Percentiles rank a stretch among this genome's conserved stretches.
These are phyloP conservation scores for Astrothelium macrocarpum DNA, from an alignment of 495 filamentous ascomycete species.

Conservation along the genomic window DNA sequence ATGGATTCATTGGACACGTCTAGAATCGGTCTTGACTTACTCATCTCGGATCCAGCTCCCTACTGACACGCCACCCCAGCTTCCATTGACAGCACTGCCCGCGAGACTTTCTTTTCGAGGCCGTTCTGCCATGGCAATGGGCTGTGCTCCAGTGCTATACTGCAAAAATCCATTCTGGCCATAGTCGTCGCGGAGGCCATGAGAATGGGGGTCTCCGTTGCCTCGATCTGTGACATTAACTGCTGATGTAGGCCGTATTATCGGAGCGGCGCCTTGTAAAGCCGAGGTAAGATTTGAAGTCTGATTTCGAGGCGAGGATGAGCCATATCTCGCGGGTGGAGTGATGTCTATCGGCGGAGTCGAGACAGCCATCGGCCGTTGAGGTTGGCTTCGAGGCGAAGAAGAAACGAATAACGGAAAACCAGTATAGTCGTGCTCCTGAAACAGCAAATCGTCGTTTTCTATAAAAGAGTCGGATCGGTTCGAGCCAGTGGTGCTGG, in stretches of 20 bases:
- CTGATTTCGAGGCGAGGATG: slow-evolving; percentile 1
- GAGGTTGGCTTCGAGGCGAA: neutral
- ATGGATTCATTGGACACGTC: neutral
- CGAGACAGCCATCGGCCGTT: neutral
- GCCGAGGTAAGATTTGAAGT: neutral
- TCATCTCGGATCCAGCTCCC: slow-evolving; percentile 97
- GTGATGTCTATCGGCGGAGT: neutral
- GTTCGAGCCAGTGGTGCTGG: neutral
- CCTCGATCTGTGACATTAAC: neutral
- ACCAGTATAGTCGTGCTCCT: neutral
- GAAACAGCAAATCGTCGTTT: neutral
- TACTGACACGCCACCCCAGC: slow-evolving; percentile 93
- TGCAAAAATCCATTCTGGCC: neutral
- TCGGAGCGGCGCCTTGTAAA: neutral
- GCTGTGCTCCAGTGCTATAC: neutral
- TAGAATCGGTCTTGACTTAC: slow-evolving; percentile 50
- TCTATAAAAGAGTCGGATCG: neutral
- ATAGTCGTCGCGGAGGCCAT: neutral
- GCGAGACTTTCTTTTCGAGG: slow-evolving; percentile 3
- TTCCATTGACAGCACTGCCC: slow-evolving; percentile 80
- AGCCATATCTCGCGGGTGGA: neutral
- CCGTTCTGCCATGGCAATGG: slow-evolving; percentile 1
- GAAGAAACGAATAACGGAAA: neutral
- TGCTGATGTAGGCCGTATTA: neutral
- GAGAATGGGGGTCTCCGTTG: neutral